Evolutionary conservation across 2,329 filamentous ascomycete species (phyloP).

Genomic region (Dothiorella sarmentorum): DNA sequence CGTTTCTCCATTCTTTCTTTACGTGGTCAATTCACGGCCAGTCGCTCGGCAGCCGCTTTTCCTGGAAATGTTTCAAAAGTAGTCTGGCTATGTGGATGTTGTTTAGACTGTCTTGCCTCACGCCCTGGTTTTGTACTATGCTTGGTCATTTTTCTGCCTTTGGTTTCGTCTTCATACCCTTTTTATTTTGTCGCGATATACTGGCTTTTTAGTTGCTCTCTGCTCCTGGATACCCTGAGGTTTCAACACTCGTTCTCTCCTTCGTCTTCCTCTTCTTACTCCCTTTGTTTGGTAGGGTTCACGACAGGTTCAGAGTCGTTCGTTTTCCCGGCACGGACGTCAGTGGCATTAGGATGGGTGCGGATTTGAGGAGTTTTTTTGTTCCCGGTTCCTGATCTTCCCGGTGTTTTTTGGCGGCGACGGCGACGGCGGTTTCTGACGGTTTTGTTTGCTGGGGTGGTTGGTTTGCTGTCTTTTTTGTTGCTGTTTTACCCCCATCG

Average conservation of each 20-base stretch:
- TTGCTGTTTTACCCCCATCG: neutral
- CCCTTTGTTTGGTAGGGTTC: neutral
- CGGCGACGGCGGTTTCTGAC: neutral
- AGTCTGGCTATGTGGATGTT: constrained; percentile 15
- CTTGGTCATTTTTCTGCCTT: neutral
- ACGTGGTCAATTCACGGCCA: neutral
- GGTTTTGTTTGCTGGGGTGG: neutral
- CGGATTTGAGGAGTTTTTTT: constrained; percentile 12
- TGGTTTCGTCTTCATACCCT: constrained; percentile 14
- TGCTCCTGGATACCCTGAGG: constrained; percentile 18
- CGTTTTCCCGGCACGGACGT: constrained; percentile 6
- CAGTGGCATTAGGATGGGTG: constrained; percentile 1
- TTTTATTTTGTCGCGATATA: constrained; percentile 11
- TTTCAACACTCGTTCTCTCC: constrained; percentile 13
- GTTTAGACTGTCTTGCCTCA: constrained; percentile 7
- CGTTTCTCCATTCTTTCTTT: neutral
- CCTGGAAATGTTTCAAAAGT: constrained; percentile 1
- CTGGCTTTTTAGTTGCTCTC: constrained; percentile 14
- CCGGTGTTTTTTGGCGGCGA: constrained; percentile 8
- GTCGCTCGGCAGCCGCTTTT: neutral
- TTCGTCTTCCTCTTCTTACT: neutral
- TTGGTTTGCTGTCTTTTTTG: neutral
- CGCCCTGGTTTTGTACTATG: constrained; percentile 14
- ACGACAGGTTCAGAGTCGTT: neutral
- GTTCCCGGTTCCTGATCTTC: neutral